Percentiles rank a stretch among this genome's conserved stretches.
These are phyloP conservation scores for Macrolepiota fuliginosa DNA, from an alignment of 768 basidiomycete species.

Conservation along the genomic window DNA sequence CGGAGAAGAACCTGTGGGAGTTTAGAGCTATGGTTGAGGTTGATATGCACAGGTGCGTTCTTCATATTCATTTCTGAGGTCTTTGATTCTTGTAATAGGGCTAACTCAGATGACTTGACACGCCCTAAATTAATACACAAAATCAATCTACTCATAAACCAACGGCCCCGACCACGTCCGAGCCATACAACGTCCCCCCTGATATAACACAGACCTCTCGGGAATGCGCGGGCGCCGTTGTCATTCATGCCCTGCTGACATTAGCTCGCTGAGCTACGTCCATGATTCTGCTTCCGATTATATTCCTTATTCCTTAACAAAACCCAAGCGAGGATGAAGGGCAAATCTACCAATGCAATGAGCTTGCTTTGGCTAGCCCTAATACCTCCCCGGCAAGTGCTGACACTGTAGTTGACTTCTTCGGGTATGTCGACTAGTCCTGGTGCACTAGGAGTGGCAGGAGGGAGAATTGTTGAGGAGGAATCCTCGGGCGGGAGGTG, in stretches of 20 bases:
- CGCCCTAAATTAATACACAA: constrained; percentile 54
- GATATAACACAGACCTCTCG: constrained; percentile 72
- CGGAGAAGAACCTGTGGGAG: constrained; percentile 56
- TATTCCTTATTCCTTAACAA: constrained; percentile 47
- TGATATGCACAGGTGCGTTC: constrained; percentile 51
- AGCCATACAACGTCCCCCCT: constrained; percentile 47
- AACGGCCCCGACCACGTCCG: constrained; percentile 63
- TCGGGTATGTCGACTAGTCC: no score
- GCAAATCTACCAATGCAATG: constrained; percentile 12
- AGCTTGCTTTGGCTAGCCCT: no score
- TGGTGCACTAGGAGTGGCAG: no score
- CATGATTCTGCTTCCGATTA: constrained; percentile 16
- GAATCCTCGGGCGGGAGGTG: no score
- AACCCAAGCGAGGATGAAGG: constrained; percentile 21
- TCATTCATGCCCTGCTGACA: constrained; percentile 74
- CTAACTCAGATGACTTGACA: constrained; percentile 45
- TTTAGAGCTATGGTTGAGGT: constrained; percentile 48
- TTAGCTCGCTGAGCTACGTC: constrained; percentile 61
- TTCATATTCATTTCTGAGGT: background rate
- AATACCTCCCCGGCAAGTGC: no score
- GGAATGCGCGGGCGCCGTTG: constrained; percentile 65
- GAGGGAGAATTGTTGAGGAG: no score
- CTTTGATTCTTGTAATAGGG: background rate
- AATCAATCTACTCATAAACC: constrained; percentile 55
- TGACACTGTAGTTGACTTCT: no score